Evolutionary conservation across 345 rosid genomes (phyloP).

Genomic region (Corchorus capsularis): DNA sequence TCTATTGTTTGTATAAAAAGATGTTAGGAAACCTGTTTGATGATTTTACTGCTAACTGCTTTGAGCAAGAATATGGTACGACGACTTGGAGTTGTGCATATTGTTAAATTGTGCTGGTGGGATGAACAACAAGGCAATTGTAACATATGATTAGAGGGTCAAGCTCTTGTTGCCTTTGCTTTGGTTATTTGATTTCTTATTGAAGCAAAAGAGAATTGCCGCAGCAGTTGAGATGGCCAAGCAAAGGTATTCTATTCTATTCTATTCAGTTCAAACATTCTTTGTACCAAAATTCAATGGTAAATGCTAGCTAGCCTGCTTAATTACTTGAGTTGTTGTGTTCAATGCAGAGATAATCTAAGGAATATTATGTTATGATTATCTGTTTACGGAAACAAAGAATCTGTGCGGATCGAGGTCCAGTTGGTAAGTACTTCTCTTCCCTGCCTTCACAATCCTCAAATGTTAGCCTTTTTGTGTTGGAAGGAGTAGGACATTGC

Average conservation of each 20-base stretch:
- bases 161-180: slow-evolving; percentile 73
- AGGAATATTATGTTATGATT: slow-evolving; percentile 59
- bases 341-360: slow-evolving; percentile 60
- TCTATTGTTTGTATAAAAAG: not conserved
- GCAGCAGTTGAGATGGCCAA: slow-evolving; percentile 68
- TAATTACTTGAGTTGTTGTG: slow-evolving; percentile 4
- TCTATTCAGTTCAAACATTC: not conserved
- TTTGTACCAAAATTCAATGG: not conserved
- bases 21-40: not conserved
- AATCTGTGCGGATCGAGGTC: slow-evolving; percentile 84
- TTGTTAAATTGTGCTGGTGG: slow-evolving; percentile 93
- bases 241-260: slow-evolving; percentile 51
- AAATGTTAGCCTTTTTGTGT: slow-evolving; percentile 58
- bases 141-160: slow-evolving; percentile 90
- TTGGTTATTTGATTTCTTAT: slow-evolving; percentile 71
- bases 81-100: slow-evolving; percentile 49
- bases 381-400: slow-evolving; percentile 77
- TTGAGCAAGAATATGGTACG: slow-evolving; percentile 55
- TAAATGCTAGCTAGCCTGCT: not conserved
- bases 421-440: slow-evolving; percentile 79
- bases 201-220: slow-evolving; percentile 70
- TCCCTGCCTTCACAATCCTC: slow-evolving; percentile 55
- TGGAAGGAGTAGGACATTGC: slow-evolving; percentile 86
- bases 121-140: slow-evolving; percentile 92
- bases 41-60: not conserved